phyloP scores from a whole-genome alignment of 805 yeast genomes.

The Saturnispora sanitii region DNA sequence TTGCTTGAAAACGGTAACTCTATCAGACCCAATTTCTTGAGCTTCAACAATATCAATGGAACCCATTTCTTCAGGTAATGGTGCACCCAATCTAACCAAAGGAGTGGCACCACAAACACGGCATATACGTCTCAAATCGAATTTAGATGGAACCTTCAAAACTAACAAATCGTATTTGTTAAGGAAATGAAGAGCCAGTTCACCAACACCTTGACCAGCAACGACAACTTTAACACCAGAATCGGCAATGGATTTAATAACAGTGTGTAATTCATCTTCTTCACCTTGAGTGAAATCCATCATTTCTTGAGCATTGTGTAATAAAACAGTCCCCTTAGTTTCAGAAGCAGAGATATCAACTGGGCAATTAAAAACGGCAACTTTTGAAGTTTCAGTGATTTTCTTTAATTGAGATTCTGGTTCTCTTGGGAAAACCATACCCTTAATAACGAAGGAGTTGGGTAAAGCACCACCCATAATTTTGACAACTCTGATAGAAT shows the following conservation, averaged over 20 bases:
- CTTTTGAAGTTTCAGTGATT: constrained; percentile 56
- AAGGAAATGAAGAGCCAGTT: constrained; percentile 84
- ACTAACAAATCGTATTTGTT: constrained; percentile 80
- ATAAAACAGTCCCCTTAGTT: constrained; percentile 92
- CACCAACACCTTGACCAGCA: constrained; percentile 94
- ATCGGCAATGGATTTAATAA: constrained; percentile 72
- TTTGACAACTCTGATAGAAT: constrained; percentile 89
- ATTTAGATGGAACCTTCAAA: constrained; percentile 84
- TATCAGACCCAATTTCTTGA: constrained; percentile 92
- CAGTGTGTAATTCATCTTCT: constrained; percentile 82
- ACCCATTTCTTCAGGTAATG: constrained; percentile 92
- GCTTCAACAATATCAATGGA: constrained; percentile 79
- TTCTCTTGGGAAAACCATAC: constrained; percentile 96
- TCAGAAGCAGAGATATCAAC: constrained; percentile 94
- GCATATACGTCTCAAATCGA: constrained; percentile 86
- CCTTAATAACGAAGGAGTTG: constrained; percentile 74
- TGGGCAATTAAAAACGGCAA: constrained; percentile 89
- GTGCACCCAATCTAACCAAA: constrained; percentile 86
- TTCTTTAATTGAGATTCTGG: constrained; percentile 88
- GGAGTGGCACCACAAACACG: constrained; percentile 98
- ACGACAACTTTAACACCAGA: constrained; percentile 81
- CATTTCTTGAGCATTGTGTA: constrained; percentile 96
- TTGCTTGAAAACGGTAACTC: constrained; percentile 91
- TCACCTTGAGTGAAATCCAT: constrained; percentile 92
- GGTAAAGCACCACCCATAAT: constrained; percentile 84